These are phyloP conservation scores for Sphaceloma murrayae DNA, from an alignment of 2,329 filamentous ascomycete genomes.

Conservation along the genomic window DNA sequence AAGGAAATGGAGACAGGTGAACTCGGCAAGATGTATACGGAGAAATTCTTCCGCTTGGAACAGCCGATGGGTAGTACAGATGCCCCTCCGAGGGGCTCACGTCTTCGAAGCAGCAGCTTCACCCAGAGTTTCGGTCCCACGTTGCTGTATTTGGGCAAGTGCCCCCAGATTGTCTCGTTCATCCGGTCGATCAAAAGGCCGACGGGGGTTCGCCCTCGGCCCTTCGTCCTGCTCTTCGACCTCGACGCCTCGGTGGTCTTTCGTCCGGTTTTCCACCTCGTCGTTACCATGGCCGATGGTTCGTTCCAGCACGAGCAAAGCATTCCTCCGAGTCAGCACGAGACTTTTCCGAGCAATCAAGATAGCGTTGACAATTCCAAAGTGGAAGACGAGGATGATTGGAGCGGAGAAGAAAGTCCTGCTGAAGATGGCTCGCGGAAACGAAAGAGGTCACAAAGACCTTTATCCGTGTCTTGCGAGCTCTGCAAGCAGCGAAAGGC, in stretches of 20 bases:
- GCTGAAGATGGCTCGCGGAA: slow-evolving; percentile 34
- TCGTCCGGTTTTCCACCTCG: slow-evolving; percentile 5
- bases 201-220: neutral
- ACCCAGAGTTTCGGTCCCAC: neutral
- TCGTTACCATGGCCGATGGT: slow-evolving; percentile 8
- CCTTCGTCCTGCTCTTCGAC: neutral
- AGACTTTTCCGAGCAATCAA: slow-evolving; percentile 9
- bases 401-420: slow-evolving; percentile 31
- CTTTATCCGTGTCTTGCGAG: slow-evolving; percentile 53
- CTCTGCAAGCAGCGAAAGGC: slow-evolving; percentile 76
- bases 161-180: neutral
- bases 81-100: slow-evolving; percentile 10
- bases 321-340: slow-evolving; percentile 16
- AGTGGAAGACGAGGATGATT: slow-evolving; percentile 28
- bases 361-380: slow-evolving; percentile 16
- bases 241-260: slow-evolving; percentile 15
- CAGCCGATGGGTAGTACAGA: slow-evolving; percentile 1
- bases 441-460: slow-evolving; percentile 30
- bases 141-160: neutral
- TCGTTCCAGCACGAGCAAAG: slow-evolving; percentile 7
- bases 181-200: slow-evolving; percentile 8
- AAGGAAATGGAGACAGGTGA: slow-evolving; percentile 2
- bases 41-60: slow-evolving; percentile 5
- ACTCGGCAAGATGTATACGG: slow-evolving; percentile 3
- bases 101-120: neutral